phyloP scores from a whole-genome alignment of 805 yeast genomes.

The Kluyveromyces aestuarii region DNA sequence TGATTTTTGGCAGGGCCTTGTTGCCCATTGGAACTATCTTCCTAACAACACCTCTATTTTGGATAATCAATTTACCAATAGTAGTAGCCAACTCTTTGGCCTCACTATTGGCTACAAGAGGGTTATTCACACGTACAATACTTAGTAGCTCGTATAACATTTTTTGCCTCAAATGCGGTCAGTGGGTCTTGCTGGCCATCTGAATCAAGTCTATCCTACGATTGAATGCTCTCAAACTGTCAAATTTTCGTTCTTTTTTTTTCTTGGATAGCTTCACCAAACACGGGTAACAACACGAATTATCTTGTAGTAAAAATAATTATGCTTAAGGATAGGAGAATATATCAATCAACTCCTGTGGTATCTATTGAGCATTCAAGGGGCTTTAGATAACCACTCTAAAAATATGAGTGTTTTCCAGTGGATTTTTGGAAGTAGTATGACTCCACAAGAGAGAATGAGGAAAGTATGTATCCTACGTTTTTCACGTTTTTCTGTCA shows the following conservation, averaged over 20 bases:
- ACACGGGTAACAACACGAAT: neutral
- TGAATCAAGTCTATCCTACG: too few species aligned
- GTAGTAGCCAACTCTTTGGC: conserved; percentile 59
- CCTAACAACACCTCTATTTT: conserved; percentile 91
- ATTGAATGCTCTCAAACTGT: neutral
- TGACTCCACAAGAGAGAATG: conserved; percentile 91
- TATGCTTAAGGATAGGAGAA: neutral
- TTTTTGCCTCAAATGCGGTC: neutral
- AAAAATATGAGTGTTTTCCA: conserved; percentile 56
- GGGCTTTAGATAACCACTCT: neutral
- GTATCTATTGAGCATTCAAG: too few species aligned
- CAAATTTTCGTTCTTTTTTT: neutral
- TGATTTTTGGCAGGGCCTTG: conserved; percentile 67
- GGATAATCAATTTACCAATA: conserved; percentile 71
- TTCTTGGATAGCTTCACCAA: neutral
- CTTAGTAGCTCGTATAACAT: conserved; percentile 92
- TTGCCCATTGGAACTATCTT: conserved; percentile 73
- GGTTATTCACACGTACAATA: conserved; percentile 70
- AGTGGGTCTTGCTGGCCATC: neutral
- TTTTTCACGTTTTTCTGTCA: neutral
- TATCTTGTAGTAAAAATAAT: neutral
- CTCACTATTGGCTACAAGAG: conserved; percentile 42
- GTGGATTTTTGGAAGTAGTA: conserved; percentile 91
- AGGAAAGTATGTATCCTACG: conserved; percentile 44
- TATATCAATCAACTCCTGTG: too few species aligned